These are phyloP conservation scores for Thermomucor indicae-seudaticae DNA, from an alignment of 371 early-diverging fungal genomes.

Conservation along the genomic window DNA sequence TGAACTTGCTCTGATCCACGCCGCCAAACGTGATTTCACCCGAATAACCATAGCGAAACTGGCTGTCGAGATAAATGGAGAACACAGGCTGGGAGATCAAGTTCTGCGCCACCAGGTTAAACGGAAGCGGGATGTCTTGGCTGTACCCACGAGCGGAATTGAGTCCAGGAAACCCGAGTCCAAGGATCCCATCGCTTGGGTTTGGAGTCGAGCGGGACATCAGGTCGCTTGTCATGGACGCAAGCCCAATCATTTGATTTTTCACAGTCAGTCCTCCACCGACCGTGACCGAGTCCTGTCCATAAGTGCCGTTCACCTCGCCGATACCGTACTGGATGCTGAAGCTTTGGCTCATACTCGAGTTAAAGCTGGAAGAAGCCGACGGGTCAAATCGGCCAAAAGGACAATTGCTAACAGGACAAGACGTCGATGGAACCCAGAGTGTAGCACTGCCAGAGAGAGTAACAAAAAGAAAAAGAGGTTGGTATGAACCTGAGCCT, in stretches of 20 bases:
- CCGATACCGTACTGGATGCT: conserved; percentile 35
- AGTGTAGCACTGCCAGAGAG: conserved; percentile 7
- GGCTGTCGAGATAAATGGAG: conserved; percentile 27
- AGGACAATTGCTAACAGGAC: conserved; percentile 20
- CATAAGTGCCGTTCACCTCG: conserved; percentile 29
- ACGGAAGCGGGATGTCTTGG: conserved; percentile 20
- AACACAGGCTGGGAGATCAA: conserved; percentile 29
- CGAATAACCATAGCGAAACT: conserved; percentile 6
- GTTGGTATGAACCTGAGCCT: neutral
- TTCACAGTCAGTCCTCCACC: conserved; percentile 14
- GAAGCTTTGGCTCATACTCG: conserved; percentile 16
- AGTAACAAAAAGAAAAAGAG: neutral
- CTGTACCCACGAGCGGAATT: conserved; percentile 9
- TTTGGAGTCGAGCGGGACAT: conserved; percentile 5
- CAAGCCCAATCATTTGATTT: conserved; percentile 27
- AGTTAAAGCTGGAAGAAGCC: conserved; percentile 22
- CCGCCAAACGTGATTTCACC: conserved; percentile 40
- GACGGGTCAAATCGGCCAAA: conserved; percentile 18
- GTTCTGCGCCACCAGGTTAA: conserved; percentile 19
- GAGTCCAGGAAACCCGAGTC: conserved; percentile 27
- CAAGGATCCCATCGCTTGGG: conserved; percentile 34
- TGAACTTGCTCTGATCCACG: conserved; percentile 43
- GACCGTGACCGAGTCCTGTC: conserved; percentile 22
- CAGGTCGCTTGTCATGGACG: conserved; percentile 11
- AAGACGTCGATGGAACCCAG: conserved; percentile 35